Conservation (phyloP, 2,329 filamentous ascomycete species). For the Ophiostoma quercus region DNA sequence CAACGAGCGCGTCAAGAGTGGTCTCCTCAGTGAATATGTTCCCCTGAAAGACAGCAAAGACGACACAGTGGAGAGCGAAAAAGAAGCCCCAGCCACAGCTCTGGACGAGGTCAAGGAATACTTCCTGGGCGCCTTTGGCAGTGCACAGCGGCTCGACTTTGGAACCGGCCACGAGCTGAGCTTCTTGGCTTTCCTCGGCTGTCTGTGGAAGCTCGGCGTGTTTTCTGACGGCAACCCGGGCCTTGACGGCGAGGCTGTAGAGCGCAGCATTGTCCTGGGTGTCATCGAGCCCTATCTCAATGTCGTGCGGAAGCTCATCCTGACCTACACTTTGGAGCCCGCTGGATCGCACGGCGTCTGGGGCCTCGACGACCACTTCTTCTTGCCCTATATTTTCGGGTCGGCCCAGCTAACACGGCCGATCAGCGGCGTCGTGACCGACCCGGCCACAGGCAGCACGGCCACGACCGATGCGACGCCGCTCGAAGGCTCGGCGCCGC, state of each 20-base stretch:
- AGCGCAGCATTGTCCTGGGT: conserved; percentile 74
- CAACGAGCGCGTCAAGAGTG: conserved; percentile 50
- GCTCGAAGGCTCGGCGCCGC: conserved; percentile 68
- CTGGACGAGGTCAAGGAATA: conserved; percentile 68
- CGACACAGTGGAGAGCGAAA: conserved; percentile 16
- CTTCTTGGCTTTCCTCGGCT: conserved; percentile 85
- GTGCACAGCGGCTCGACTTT: conserved; percentile 83
- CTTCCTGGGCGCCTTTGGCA: conserved; percentile 81
- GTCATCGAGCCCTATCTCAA: conserved; percentile 81
- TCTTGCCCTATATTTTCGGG: conserved; percentile 89
- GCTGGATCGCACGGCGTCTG: conserved; percentile 96
- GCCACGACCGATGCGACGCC: conserved; percentile 56
- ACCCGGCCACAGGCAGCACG: conserved; percentile 37
- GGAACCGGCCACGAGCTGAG: conserved; percentile 94
- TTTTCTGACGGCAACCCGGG: conserved; percentile 54
- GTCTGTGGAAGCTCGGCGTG: conserved; percentile 82
- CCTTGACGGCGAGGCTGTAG: conserved; percentile 49
- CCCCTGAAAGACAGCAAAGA: conserved; percentile 24
- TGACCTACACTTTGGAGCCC: conserved; percentile 88
- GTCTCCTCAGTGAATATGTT: conserved; percentile 54
- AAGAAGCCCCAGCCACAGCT: conserved; percentile 26
- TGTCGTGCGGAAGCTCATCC: conserved; percentile 75
- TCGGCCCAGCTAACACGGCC: conserved; percentile 82
- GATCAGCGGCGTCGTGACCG: conserved; percentile 40
- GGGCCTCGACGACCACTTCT: conserved; percentile 97